Evolutionary conservation across 1,284 basidiomycete species (phyloP), one percentile per base, ranked within the genome.

Genomic region (Boletus semigastroideus): DNA sequence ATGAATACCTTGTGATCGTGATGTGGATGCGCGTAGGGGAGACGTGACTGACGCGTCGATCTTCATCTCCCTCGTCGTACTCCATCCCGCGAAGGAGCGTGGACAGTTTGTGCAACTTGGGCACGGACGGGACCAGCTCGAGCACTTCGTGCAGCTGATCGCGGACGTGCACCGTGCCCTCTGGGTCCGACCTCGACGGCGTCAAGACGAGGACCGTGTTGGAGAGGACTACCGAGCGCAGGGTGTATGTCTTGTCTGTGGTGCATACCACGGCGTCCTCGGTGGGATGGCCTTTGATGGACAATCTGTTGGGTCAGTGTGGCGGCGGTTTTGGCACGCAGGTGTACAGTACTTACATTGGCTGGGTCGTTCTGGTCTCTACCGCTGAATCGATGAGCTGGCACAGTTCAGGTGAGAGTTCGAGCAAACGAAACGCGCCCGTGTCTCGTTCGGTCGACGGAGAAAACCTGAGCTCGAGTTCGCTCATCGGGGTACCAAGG

Each of bases 201-300:
- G 86, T 84, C 48, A 88, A 76, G 42, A 96, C 79, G 13, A 92
- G 76, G 33, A 94, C 74, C 1, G 91, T 86, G 68, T 97, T 97
- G 16, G 93, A 96, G 42, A 95, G 75, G 4, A 82, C 78, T 9
- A 97, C 85, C 0, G 92, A 89, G 52, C 93, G 85, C 22, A 97
- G 73, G 0, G 80, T 68, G 66, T 88, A 97, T 0, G 94, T 97
- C 65, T 82, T 84, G 54, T 85, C 76, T 0, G 76, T 59, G 0
- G 92, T 94, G 65, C 94, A 96, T 5, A 95, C 72, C 0, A 96
- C 92, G 0, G 94, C 94, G 61, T 95, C 90, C 62, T 96, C 93
- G 17, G 79, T 79, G 2, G 82, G 70, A 39, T 83, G 74, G 1
- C 94, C 94, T 66, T 93, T 94, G 71, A 98, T 87, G 10, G 78